These are phyloP conservation scores for Fusarium equiseti DNA, from an alignment of 2,329 filamentous ascomycete genomes.

Conservation along the genomic window DNA sequence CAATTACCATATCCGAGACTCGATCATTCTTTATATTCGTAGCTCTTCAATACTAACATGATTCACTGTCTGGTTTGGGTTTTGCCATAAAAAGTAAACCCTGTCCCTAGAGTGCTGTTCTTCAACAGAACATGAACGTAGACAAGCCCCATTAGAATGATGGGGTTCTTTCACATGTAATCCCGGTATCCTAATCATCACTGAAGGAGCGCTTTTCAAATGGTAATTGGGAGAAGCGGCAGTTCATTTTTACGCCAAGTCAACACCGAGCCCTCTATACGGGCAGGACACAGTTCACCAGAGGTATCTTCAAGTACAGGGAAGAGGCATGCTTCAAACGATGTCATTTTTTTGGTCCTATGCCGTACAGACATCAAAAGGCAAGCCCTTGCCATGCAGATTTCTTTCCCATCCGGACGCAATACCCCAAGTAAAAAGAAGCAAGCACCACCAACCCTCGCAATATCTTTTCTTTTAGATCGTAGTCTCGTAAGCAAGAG, in stretches of 20 bases:
- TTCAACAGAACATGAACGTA: not conserved
- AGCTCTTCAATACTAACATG: not conserved
- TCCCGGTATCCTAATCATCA: not conserved
- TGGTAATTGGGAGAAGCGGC: slow-evolving; percentile 1
- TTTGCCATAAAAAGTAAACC: not conserved
- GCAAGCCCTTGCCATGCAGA: slow-evolving; percentile 59
- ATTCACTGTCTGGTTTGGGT: not conserved
- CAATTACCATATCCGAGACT: not conserved
- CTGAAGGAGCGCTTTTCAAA: not conserved
- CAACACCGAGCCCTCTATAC: slow-evolving; percentile 7
- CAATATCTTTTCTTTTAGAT: slow-evolving; percentile 74
- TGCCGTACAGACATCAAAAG: slow-evolving; percentile 58
- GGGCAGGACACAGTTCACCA: slow-evolving; percentile 36
- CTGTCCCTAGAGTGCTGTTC: not conserved
- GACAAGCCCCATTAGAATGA: not conserved
- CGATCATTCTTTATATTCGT: not conserved
- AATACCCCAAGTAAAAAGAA: slow-evolving; percentile 59
- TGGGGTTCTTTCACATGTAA: not conserved
- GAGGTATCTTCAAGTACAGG: slow-evolving; percentile 41
- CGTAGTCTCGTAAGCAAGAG: slow-evolving; percentile 96
- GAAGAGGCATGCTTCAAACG: slow-evolving; percentile 44
- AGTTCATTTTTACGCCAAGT: slow-evolving; percentile 26
- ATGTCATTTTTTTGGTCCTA: slow-evolving; percentile 55
- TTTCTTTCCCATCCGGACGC: slow-evolving; percentile 59
- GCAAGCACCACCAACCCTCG: slow-evolving; percentile 50